phyloP scores from a whole-genome alignment of 169 alveolate genomes.

The Plasmodium relictum region DNA sequence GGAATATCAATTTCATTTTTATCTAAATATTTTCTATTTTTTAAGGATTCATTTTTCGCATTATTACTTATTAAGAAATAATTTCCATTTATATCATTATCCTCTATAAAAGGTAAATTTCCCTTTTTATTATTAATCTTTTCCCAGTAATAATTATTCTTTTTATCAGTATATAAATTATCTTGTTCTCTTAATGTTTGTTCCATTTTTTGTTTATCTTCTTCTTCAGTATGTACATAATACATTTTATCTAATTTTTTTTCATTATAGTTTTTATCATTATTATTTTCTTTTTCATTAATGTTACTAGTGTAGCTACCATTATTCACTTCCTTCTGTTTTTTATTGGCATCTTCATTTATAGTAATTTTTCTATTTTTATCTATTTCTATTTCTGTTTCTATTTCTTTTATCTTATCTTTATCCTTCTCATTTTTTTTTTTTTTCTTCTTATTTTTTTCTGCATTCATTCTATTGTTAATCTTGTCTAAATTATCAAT shows the following conservation, averaged over 20 bases:
- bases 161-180: not conserved
- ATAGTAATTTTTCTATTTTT: no score
- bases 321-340: no score
- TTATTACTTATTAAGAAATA: not conserved
- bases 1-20: conserved; percentile 22
- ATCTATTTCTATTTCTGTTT: not conserved
- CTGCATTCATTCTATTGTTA: not conserved
- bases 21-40: not conserved
- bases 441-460: conserved; percentile 7
- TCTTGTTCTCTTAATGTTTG: not conserved
- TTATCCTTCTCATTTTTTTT: conserved; percentile 7
- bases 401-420: not conserved
- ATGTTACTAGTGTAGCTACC: no score
- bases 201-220: conserved; percentile 3
- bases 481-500: not conserved
- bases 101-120: not conserved
- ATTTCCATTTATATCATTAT: conserved; percentile 12
- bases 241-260: no score
- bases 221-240: no score
- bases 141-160: not conserved
- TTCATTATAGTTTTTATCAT: no score
- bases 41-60: not conserved
- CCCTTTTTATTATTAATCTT: no score
- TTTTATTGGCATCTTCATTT: no score
- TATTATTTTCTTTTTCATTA: no score